phyloP scores from a whole-genome alignment of 306 rosid genomes.

The Adenanthera pavonina region DNA sequence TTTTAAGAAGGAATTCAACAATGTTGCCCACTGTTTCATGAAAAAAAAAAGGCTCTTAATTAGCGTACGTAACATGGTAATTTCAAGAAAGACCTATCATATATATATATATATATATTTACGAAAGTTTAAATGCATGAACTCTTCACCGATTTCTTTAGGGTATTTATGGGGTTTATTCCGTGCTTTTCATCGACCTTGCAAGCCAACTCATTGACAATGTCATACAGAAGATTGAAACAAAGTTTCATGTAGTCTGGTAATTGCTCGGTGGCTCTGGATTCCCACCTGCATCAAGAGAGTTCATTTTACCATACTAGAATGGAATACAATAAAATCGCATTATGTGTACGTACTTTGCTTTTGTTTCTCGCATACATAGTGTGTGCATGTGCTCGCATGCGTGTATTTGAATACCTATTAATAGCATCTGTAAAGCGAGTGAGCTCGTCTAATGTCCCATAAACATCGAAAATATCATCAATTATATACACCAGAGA shows the following conservation, averaged over 20 bases:
- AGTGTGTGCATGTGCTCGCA: not conserved
- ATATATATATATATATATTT: not conserved
- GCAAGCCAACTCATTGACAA: constrained; percentile 41
- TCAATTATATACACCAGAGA: constrained; percentile 68
- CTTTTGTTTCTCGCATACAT: not conserved
- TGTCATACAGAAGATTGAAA: constrained; percentile 39
- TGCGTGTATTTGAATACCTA: constrained; percentile 41
- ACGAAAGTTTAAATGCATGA: not conserved
- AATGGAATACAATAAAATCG: not conserved
- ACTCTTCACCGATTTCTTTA: constrained; percentile 42
- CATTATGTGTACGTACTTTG: not conserved
- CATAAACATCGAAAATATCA: constrained; percentile 57
- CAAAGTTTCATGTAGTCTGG: constrained; percentile 48
- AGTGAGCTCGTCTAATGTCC: constrained; percentile 54
- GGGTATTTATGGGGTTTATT: constrained; percentile 39
- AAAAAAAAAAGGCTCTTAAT: not conserved
- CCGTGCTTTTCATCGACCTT: constrained; percentile 40
- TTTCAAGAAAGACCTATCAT: not conserved
- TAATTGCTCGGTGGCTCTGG: constrained; percentile 29
- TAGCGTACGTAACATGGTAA: not conserved
- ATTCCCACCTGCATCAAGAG: constrained; percentile 40
- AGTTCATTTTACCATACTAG: not conserved
- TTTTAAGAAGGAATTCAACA: constrained; percentile 55
- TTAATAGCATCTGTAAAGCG: constrained; percentile 56
- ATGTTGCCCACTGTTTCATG: constrained; percentile 54